These are phyloP conservation scores for Pogostemon cablin DNA, from an alignment of 257 asterid genomes.

Conservation along the genomic window DNA sequence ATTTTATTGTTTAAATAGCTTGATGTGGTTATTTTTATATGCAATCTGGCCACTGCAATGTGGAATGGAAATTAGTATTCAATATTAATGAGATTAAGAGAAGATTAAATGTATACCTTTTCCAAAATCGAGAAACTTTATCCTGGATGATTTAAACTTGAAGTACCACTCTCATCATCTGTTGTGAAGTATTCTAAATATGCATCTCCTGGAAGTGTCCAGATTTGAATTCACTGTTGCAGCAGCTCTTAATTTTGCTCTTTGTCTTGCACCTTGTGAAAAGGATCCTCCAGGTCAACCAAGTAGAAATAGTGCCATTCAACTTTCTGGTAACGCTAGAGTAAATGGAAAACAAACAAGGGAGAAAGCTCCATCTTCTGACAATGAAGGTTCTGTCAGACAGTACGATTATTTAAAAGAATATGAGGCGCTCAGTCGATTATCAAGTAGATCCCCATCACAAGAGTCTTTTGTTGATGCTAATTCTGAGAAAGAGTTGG, in stretches of 20 bases:
- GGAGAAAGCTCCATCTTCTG: conserved; percentile 37
- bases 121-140: neutral
- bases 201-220: neutral
- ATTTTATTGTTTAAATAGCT: conserved; percentile 1
- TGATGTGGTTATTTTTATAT: neutral
- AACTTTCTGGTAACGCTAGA: conserved; percentile 41
- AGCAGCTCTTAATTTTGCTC: conserved; percentile 10
- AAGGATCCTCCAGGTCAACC: conserved; percentile 48
- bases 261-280: conserved; percentile 21
- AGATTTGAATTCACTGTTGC: neutral
- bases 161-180: conserved; percentile 7
- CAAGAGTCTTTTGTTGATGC: conserved; percentile 74
- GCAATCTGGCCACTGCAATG: conserved; percentile 6
- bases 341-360: conserved; percentile 39
- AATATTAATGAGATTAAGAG: conserved; percentile 12
- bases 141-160: neutral
- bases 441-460: conserved; percentile 50
- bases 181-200: conserved; percentile 3
- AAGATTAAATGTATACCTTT: neutral
- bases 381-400: conserved; percentile 35
- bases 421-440: conserved; percentile 59
- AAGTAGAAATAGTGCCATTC: conserved; percentile 35
- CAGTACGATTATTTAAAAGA: conserved; percentile 55
- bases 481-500: conserved; percentile 95
- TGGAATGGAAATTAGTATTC: neutral